Evolutionary conservation across 805 yeast species (phyloP).

Genomic region (Saccharomycopsis malanga): DNA sequence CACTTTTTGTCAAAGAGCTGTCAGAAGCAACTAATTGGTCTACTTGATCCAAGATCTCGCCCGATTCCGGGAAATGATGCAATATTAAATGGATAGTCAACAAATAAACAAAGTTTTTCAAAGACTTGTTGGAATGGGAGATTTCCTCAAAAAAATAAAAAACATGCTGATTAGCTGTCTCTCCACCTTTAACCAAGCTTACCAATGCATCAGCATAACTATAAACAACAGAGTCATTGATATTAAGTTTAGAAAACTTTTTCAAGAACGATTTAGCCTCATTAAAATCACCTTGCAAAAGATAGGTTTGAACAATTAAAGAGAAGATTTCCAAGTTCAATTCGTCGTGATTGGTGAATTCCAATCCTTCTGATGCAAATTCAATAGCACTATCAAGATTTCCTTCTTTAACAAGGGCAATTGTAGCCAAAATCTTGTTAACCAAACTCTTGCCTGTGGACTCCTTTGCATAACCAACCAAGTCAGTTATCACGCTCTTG

Average conservation of each 20-base stretch:
- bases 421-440: conserved; percentile 24
- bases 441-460: conserved; percentile 23
- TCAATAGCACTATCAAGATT: conserved; percentile 22
- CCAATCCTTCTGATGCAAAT: conserved; percentile 3
- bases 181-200: conserved; percentile 37
- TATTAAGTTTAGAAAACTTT: conserved; percentile 23
- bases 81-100: conserved; percentile 73
- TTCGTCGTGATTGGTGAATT: conserved; percentile 12
- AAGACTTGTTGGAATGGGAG: conserved; percentile 43
- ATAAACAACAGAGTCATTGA: conserved; percentile 66
- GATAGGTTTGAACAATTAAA: conserved; percentile 18
- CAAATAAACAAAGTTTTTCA: conserved; percentile 52
- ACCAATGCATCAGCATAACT: conserved; percentile 77
- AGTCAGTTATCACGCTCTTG: conserved; percentile 19
- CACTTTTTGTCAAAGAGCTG: conserved; percentile 25
- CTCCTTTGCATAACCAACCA: conserved; percentile 25
- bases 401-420: conserved; percentile 24
- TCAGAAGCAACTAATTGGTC: neutral
- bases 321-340: conserved; percentile 20
- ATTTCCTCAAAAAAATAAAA: conserved; percentile 78
- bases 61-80: conserved; percentile 76
- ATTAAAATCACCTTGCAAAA: conserved; percentile 9
- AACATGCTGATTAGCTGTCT: conserved; percentile 33
- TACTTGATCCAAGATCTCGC: conserved; percentile 44
- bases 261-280: conserved; percentile 17